Percentiles rank a stretch among this genome's conserved stretches.
phyloP scores from a whole-genome alignment of 1,284 basidiomycete genomes.

The Moesziomyces sp. region DNA sequence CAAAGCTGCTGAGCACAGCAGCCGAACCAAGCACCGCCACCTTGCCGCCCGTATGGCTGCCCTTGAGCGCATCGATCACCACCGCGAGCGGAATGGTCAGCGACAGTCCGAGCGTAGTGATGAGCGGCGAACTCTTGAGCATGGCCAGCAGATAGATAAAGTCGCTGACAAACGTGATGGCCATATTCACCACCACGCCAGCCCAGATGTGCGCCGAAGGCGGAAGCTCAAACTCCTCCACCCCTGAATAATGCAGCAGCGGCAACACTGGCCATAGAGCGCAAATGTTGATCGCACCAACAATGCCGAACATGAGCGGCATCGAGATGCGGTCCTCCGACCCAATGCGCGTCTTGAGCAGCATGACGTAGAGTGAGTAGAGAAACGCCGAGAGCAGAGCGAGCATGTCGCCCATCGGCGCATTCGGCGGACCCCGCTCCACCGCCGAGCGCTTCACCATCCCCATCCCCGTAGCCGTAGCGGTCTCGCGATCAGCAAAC shows the following conservation, averaged over 20 bases:
- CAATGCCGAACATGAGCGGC: constrained; percentile 72
- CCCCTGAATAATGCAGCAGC: constrained; percentile 79
- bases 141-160: constrained; percentile 74
- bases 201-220: constrained; percentile 73
- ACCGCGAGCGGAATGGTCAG: constrained; percentile 94
- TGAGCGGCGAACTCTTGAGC: constrained; percentile 89
- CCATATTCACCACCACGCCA: constrained; percentile 84
- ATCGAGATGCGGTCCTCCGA: constrained; percentile 63
- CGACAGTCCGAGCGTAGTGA: constrained; percentile 91
- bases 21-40: constrained; percentile 51
- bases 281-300: constrained; percentile 88
- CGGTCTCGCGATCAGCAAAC: constrained; percentile 58
- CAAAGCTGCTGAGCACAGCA: constrained; percentile 57
- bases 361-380: constrained; percentile 90
- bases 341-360: constrained; percentile 79
- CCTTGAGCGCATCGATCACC: constrained; percentile 79
- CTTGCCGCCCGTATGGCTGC: constrained; percentile 62
- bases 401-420: constrained; percentile 59
- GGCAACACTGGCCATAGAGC: constrained; percentile 84
- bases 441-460: constrained; percentile 9
- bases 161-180: constrained; percentile 67
- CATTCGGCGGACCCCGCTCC: constrained; percentile 37
- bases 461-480: not conserved
- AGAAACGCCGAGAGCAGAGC: constrained; percentile 69
- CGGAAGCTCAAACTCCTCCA: constrained; percentile 83